Evolutionary conservation across 2,329 filamentous ascomycete genomes (phyloP).

Genomic region (Aspergillus thermomutatus): DNA sequence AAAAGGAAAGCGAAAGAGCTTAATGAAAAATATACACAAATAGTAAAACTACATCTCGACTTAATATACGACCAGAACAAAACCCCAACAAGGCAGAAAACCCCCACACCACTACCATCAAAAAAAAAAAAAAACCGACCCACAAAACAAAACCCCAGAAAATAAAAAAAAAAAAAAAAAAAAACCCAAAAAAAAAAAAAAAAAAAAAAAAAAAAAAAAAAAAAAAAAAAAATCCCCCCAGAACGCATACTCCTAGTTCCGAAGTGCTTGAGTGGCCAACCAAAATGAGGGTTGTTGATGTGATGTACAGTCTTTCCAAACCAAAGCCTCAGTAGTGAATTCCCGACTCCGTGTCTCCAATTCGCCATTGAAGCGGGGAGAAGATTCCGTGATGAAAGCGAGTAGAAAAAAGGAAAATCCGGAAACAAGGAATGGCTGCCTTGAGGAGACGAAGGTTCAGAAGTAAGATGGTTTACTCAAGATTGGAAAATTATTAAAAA

Average conservation of each 20-base stretch:
- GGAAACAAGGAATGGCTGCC: not conserved
- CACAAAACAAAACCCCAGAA: not conserved
- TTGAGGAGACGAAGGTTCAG: not conserved
- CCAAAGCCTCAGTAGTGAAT: not conserved
- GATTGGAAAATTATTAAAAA: not conserved
- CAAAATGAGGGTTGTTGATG: not conserved
- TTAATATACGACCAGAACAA: too few relatives aligned
- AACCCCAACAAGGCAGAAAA: too few relatives aligned
- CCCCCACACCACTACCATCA: too few relatives aligned
- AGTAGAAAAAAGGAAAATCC: not conserved
- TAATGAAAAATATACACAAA: too few relatives aligned
- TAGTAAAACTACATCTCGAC: too few relatives aligned
- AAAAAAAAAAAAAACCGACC: too few relatives aligned
- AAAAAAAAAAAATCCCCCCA: not conserved
- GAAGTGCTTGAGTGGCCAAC: not conserved
- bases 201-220: not conserved
- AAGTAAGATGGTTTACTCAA: not conserved
- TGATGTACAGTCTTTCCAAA: slow-evolving; percentile 6
- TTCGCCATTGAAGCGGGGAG: not conserved
- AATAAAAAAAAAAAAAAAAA: too few relatives aligned
- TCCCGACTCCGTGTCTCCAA: not conserved
- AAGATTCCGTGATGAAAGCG: not conserved
- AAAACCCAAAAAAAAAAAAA: not conserved
- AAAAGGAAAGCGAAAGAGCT: too few relatives aligned
- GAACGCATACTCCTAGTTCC: not conserved